Base-by-base conservation (phyloP, 1,284 basidiomycete genomes). In the Golubevia sp. region DNA sequence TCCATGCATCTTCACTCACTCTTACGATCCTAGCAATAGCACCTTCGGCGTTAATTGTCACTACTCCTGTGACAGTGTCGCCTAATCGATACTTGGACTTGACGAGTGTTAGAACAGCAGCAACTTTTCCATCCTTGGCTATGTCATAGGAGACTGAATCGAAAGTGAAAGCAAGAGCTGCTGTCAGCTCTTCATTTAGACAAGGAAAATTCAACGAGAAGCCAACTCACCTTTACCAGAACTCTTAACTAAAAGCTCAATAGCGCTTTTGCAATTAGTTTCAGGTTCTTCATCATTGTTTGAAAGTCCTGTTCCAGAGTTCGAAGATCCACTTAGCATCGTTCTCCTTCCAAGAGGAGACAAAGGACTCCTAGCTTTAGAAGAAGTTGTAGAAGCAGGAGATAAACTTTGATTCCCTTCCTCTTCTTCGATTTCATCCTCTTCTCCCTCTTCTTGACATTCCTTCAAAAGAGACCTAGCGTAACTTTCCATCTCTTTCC, bases 101-200 rank as follows among this genome's bases (percentile, higher is more conserved):
- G 48, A 74, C 67, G 20, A 82, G 66, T 0, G 77, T 82, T 20
- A 82, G 68, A 7, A 81, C 73, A 0, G 80, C 80, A 2, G 76
- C 79, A 3, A 81, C 55, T 24, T 73, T 69, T 38, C 77, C 77
- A 55, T 82, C 78, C 44, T 82, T 82, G 23, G 79, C 70, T 23
- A 82, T 82, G 48, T 82, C 80, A 62, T 82, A 82, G 4, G 78
- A 75, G 2, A 79, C 78, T 64, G 64, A 15, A 25, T n/a, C 55
- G 49, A 50, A 49, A 44, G 18, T 44, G 38, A 44, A 44, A 18
- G 18, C n/a, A n/a, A n/a, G n/a, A n/a, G n/a, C n/a, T n/a, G n/a
- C n/a, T n/a, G n/a, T n/a, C n/a, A n/a, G n/a, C n/a, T n/a, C n/a
- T n/a, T n/a, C n/a, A n/a, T n/a, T n/a, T n/a, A n/a, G n/a, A n/a